These are phyloP conservation scores for Ceratonia siliqua DNA, from an alignment of 306 rosid species.

Conservation along the genomic window DNA sequence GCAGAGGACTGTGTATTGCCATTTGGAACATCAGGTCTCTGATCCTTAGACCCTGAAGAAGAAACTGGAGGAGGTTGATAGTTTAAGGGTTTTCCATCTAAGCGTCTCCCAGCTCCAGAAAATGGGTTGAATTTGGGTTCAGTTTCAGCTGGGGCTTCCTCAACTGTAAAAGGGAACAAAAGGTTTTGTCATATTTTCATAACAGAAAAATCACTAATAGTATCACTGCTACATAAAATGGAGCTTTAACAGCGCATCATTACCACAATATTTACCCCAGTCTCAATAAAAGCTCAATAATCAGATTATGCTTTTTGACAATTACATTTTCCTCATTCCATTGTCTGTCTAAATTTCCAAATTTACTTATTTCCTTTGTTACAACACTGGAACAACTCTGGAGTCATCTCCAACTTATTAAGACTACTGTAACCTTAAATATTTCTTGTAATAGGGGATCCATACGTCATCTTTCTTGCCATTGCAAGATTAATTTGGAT, in stretches of 20 bases:
- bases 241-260: not conserved
- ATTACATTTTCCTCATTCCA: not conserved
- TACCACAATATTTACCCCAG: not conserved
- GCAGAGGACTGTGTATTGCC: slow-evolving; percentile 43
- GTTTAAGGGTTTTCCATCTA: slow-evolving; percentile 59
- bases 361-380: not conserved
- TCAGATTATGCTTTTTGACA: not conserved
- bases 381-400: no score
- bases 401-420: no score
- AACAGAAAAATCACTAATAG: not conserved
- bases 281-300: not conserved
- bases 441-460: not conserved
- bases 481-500: not conserved
- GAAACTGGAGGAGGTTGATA: slow-evolving; percentile 39
- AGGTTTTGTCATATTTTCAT: not conserved
- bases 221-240: not conserved
- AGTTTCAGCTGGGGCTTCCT: slow-evolving; percentile 45
- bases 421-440: no score
- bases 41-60: slow-evolving; percentile 40
- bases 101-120: slow-evolving; percentile 63
- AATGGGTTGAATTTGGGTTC: slow-evolving; percentile 63
- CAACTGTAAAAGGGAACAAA: slow-evolving; percentile 39
- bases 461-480: not conserved
- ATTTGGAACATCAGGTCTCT: slow-evolving; percentile 28
- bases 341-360: not conserved